These are phyloP conservation scores for Hypomontagnella monticulosa DNA, from an alignment of 495 filamentous ascomycete species.

Conservation along the genomic window DNA sequence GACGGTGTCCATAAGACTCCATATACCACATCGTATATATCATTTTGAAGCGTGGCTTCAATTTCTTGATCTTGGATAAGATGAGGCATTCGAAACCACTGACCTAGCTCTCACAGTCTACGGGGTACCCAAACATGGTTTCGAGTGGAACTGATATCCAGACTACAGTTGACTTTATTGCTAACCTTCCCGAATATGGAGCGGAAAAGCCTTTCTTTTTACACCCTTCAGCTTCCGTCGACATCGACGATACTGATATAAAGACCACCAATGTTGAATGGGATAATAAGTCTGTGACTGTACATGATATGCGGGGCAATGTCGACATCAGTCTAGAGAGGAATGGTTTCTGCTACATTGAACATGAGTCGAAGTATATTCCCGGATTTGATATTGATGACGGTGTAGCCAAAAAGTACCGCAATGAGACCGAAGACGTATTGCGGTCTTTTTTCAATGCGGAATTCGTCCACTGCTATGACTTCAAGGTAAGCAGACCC, in stretches of 20 bases:
- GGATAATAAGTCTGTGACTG: conserved; percentile 14
- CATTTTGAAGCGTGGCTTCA: too few species aligned
- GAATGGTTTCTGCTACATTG: conserved; percentile 20
- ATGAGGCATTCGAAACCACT: too few species aligned
- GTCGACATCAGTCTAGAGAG: conserved; percentile 4
- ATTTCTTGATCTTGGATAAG: too few species aligned
- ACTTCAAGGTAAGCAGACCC: conserved; percentile 13
- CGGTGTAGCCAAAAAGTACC: conserved; percentile 2
- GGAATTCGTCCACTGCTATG: conserved; percentile 21
- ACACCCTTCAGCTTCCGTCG: conserved; percentile 8
- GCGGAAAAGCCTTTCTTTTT: conserved; percentile 23
- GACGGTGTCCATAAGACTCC: too few species aligned
- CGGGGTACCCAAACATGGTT: too few species aligned
- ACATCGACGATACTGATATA: conserved; percentile 8
- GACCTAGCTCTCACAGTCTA: too few species aligned
- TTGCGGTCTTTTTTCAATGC: conserved; percentile 13
- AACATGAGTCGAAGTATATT: conserved; percentile 13
- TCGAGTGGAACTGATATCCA: neutral
- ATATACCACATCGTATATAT: too few species aligned
- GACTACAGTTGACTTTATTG: conserved; percentile 20
- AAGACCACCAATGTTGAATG: conserved; percentile 21
- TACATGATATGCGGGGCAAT: conserved; percentile 12
- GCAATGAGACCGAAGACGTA: conserved; percentile 9
- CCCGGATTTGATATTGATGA: conserved; percentile 1
- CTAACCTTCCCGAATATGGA: conserved; percentile 9